phyloP scores from a whole-genome alignment of 2,329 filamentous ascomycete species.

The Tolypocladium nubicola region DNA sequence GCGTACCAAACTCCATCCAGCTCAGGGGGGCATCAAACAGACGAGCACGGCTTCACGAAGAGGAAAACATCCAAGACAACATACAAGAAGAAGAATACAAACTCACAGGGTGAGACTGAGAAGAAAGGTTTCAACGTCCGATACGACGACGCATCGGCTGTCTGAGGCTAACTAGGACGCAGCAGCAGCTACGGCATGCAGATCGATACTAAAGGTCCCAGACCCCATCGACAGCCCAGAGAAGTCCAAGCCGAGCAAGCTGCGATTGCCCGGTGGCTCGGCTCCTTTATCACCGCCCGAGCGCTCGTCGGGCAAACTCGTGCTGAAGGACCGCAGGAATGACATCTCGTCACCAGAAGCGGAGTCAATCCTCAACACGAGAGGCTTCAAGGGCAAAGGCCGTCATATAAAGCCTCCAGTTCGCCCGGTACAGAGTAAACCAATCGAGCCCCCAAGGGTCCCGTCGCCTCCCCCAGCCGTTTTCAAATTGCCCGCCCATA shows the following conservation, averaged over 20 bases:
- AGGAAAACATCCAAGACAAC: conserved; percentile 9
- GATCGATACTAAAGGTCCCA: conserved; percentile 2
- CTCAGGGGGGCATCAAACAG: conserved; percentile 12
- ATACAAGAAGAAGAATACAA: conserved; percentile 12
- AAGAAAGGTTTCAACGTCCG: conserved; percentile 1
- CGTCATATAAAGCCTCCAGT: background rate
- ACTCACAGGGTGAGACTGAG: conserved; percentile 12
- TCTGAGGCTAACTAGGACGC: background rate
- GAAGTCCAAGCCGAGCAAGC: background rate
- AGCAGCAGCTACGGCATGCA: background rate
- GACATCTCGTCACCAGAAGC: background rate
- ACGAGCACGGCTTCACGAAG: conserved; percentile 14
- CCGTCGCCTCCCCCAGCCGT: conserved; percentile 8
- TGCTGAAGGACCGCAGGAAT: background rate
- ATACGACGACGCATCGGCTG: background rate
- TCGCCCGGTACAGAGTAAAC: background rate
- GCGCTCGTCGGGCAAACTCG: conserved; percentile 1
- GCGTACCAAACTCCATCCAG: conserved; percentile 2
- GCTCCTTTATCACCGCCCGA: background rate
- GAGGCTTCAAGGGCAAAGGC: background rate
- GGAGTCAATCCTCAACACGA: background rate
- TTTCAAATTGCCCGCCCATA: conserved; percentile 10
- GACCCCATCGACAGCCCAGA: conserved; percentile 1
- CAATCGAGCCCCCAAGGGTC: background rate
- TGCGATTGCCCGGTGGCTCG: background rate